Evolutionary conservation across 192 early-diverging fungal species (phyloP), one percentile per base, ranked within the genome.

Genomic region (Backusella luteola): DNA sequence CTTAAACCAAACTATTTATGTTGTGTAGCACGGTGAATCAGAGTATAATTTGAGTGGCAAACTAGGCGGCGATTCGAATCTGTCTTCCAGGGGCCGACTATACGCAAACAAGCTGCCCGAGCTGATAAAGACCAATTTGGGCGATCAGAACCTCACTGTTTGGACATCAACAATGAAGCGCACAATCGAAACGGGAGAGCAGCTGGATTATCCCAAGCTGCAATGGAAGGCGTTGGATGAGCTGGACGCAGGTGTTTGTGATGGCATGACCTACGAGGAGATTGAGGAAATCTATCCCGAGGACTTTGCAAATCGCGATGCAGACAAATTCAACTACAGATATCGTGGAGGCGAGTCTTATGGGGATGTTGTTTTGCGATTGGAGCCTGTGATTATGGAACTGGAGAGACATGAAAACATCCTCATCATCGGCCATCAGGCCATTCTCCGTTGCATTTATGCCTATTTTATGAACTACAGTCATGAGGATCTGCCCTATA

Each of bases 381-480:
- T 99, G 38, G 98, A 99, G 84, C 98, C 98, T 2, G 95, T 99
- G 70, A 99, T 98, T 71, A 95, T 99, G 96, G 98, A 99, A 80
- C 87, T 99, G 49, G 98, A 98, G 79, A 90, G 98, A 36, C 97
- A 99, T 82, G 93, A 96, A 79, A 93, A 94, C 76, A 97, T 99
- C 68, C 85, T 99, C 73, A 98, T 99, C 67, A 90, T 99, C 79
- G 96, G 96, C 21, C 98, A 99, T 80, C 98, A 99, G 74, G 98
- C 97, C 0, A 96, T 99, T 38, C 85, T 99, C 76, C 89, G 98
- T 29, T 97, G 95, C 81, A 93, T 99, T 69, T 99, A 99, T 80
- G 96, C 95, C 46, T 99, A 99, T 85, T 99, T 98, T 84, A 87
- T 97, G 83, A 95, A 97, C 71, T 92, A 94, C 77, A 87, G 89